Conservation (phyloP, 345 rosid genomes). For the Moricandia moricandioides region DNA sequence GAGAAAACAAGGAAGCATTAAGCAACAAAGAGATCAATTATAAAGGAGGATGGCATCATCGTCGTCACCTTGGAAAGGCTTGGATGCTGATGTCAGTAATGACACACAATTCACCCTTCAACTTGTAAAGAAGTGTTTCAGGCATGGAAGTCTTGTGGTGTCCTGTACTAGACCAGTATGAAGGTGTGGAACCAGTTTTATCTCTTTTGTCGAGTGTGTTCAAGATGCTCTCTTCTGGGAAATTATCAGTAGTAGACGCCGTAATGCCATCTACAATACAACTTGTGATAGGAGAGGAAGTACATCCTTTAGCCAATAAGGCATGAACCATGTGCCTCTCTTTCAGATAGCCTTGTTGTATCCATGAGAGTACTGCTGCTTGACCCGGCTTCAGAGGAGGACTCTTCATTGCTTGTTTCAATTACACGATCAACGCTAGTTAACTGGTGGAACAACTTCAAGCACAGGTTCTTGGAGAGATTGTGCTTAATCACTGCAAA, state of each 20-base stretch:
- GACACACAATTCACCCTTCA: conserved; percentile 64
- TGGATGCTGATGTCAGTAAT: conserved; percentile 64
- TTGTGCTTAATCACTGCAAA: conserved; percentile 33
- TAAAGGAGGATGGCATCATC: background rate
- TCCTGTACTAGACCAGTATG: conserved; percentile 95
- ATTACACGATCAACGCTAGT: conserved; percentile 45
- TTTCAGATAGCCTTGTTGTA: background rate
- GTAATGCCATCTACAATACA: conserved; percentile 38
- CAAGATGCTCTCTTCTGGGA: conserved; percentile 68
- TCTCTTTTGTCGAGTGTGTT: conserved; percentile 66
- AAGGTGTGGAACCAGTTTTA: conserved; percentile 46
- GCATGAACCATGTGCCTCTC: conserved; percentile 69
- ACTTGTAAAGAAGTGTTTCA: conserved; percentile 74
- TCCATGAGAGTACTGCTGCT: conserved; percentile 28
- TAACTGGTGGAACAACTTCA: conserved; percentile 64
- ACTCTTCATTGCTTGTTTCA: conserved; percentile 33
- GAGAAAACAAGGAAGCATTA: background rate
- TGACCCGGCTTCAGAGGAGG: conserved; percentile 20
- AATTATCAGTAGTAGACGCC: conserved; percentile 76
- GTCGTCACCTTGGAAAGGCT: conserved; percentile 70
- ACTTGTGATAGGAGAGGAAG: conserved; percentile 37
- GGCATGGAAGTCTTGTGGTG: conserved; percentile 63
- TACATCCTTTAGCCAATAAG: conserved; percentile 52
- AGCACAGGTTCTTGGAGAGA: conserved; percentile 63
- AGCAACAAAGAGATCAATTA: no score